phyloP scores from a whole-genome alignment of 805 yeast genomes.

The Kodamaea kakaduensis region DNA sequence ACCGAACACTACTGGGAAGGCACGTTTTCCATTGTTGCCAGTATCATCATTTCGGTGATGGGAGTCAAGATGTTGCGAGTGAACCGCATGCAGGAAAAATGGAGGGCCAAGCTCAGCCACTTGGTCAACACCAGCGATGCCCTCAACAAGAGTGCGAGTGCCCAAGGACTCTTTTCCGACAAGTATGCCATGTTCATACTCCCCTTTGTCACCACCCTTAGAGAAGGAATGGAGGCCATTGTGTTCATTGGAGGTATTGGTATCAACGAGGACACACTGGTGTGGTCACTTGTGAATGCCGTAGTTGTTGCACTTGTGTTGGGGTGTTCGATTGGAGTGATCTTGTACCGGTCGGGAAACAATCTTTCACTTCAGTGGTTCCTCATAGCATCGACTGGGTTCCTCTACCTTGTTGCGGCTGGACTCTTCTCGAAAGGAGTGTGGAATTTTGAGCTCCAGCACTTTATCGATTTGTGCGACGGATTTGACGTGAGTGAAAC shows the following conservation, averaged over 20 bases:
- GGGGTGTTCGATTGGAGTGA: conserved; percentile 62
- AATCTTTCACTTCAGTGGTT: conserved; percentile 73
- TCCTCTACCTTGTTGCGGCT: conserved; percentile 79
- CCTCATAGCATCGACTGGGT: conserved; percentile 69
- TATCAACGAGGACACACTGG: conserved; percentile 33
- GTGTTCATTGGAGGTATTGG: conserved; percentile 86
- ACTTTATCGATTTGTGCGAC: conserved; percentile 64
- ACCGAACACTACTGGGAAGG: conserved; percentile 51
- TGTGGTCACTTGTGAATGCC: conserved; percentile 53
- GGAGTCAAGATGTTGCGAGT: conserved; percentile 43
- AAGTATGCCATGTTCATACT: conserved; percentile 69
- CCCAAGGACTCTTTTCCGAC: conserved; percentile 28
- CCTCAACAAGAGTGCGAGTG: conserved; percentile 16
- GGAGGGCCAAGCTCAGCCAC: conserved; percentile 36
- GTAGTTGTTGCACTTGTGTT: conserved; percentile 52
- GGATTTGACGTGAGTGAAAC: conserved; percentile 85
- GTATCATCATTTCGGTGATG: conserved; percentile 44
- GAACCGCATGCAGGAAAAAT: conserved; percentile 41
- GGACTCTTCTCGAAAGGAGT: conserved; percentile 84
- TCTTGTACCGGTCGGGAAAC: conserved; percentile 74
- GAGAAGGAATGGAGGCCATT: conserved; percentile 91
- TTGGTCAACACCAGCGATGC: conserved; percentile 23
- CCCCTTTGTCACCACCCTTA: conserved; percentile 79
- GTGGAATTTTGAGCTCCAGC: conserved; percentile 84
- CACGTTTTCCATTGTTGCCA: conserved; percentile 40